Conservation (phyloP, 2,329 filamentous ascomycete genomes). For the Nothophaeocryptopus gaeumannii region DNA sequence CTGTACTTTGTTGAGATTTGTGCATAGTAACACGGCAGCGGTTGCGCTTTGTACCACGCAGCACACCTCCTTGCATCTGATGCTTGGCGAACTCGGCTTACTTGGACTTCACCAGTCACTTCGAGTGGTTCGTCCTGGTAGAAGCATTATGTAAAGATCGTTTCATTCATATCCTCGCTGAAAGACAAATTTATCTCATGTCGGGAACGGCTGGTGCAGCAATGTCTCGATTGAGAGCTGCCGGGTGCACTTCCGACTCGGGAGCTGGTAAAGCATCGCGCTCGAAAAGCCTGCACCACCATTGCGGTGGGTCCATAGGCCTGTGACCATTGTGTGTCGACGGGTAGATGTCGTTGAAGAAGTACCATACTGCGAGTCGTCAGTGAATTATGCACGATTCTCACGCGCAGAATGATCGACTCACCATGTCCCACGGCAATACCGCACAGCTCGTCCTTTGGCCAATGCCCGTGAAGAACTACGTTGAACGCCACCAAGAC, state of each 20-base stretch:
- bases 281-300: slow-evolving; percentile 86
- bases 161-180: no score
- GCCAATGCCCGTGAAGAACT: slow-evolving; percentile 82
- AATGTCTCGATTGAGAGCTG: slow-evolving; percentile 31
- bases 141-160: no score
- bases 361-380: slow-evolving; percentile 72
- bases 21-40: no score
- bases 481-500: slow-evolving; percentile 90
- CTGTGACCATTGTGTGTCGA: slow-evolving; percentile 79
- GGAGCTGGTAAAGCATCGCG: slow-evolving; percentile 31
- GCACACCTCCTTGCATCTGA: no score
- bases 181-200: slow-evolving; percentile 13
- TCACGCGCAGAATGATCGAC: slow-evolving; percentile 21
- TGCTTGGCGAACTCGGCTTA: no score
- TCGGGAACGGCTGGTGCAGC: slow-evolving; percentile 30
- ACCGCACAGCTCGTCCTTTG: slow-evolving; percentile 94
- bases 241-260: slow-evolving; percentile 31
- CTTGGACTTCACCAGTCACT: no score
- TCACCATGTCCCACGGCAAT: slow-evolving; percentile 81
- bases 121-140: no score
- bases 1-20: no score
- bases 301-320: slow-evolving; percentile 82
- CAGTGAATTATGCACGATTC: neutral
- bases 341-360: slow-evolving; percentile 95
- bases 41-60: no score